These are phyloP conservation scores for Nitzschia palea DNA, from an alignment of 108 stramenopile species.

Conservation along the genomic window DNA sequence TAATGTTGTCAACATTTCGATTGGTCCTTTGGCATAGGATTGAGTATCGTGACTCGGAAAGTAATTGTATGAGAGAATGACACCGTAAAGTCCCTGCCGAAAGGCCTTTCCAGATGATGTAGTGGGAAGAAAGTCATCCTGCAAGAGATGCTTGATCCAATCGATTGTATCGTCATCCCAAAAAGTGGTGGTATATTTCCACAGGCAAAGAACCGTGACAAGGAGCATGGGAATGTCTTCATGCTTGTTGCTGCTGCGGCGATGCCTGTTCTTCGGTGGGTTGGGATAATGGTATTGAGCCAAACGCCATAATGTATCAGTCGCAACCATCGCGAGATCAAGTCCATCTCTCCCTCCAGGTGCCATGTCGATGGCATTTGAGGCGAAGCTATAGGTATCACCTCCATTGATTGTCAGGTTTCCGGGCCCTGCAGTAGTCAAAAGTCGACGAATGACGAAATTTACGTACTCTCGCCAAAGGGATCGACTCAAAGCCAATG, in stretches of 20 bases:
- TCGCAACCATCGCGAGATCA: constrained; percentile 3
- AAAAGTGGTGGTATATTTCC: constrained; percentile 4
- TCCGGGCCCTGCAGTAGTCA: not conserved
- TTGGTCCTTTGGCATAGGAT: not conserved
- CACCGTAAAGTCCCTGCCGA: constrained; percentile 1
- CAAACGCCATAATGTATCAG: constrained; percentile 12
- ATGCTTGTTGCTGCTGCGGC: not conserved
- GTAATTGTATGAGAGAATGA: constrained; percentile 9
- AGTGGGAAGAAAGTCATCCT: not conserved
- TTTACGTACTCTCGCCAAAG: not conserved
- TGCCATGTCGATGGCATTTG: no score
- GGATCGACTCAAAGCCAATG: constrained; percentile 3
- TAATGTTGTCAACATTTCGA: not conserved
- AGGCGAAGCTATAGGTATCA: no score
- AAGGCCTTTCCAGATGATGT: not conserved
- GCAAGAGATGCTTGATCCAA: constrained; percentile 18
- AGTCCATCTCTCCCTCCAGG: no score
- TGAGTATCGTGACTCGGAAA: constrained; percentile 1
- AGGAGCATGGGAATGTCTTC: not conserved
- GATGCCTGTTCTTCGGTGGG: not conserved
- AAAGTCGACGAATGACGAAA: not conserved
- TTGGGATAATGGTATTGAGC: constrained; percentile 2
- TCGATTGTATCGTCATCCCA: constrained; percentile 6
- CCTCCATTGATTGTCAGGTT: no score
- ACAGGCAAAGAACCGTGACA: constrained; percentile 15